A percentile compares a stretch with the other conserved stretches of the same genome.
These are phyloP conservation scores for Pseudocercospora musae DNA, from an alignment of 2,329 filamentous ascomycete species.

Conservation along the genomic window DNA sequence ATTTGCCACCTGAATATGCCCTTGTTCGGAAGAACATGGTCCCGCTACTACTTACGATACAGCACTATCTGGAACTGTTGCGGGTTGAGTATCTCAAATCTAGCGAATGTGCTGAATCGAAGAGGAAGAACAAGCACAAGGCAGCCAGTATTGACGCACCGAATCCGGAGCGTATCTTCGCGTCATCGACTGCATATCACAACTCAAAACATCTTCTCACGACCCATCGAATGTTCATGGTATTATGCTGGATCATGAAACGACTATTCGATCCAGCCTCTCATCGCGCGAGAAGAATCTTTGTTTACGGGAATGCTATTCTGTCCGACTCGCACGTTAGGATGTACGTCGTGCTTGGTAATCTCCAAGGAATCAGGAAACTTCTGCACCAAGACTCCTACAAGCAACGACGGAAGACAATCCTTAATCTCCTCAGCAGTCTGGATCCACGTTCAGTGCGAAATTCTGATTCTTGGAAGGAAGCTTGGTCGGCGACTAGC, in stretches of 20 bases:
- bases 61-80: slow-evolving; percentile 10
- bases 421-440: not conserved
- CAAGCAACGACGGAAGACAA: slow-evolving; percentile 3
- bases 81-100: not conserved
- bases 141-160: not conserved
- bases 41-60: slow-evolving; percentile 2
- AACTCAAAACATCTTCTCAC: not conserved
- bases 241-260: slow-evolving; percentile 11
- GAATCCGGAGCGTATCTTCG: not conserved
- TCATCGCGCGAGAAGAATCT: not conserved
- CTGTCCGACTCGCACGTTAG: slow-evolving; percentile 8
- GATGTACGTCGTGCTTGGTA: slow-evolving; percentile 5
- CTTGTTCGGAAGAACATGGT: slow-evolving; percentile 1
- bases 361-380: not conserved
- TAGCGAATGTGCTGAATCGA: not conserved
- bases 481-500: not conserved
- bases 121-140: not conserved
- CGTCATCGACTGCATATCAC: not conserved
- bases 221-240: slow-evolving; percentile 9
- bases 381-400: not conserved
- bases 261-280: slow-evolving; percentile 2
- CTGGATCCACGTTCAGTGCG: not conserved
- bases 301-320: not conserved
- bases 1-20: not conserved
- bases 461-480: not conserved